Conservation (phyloP, 306 rosid species). For the Ochetophila trinervis region DNA sequence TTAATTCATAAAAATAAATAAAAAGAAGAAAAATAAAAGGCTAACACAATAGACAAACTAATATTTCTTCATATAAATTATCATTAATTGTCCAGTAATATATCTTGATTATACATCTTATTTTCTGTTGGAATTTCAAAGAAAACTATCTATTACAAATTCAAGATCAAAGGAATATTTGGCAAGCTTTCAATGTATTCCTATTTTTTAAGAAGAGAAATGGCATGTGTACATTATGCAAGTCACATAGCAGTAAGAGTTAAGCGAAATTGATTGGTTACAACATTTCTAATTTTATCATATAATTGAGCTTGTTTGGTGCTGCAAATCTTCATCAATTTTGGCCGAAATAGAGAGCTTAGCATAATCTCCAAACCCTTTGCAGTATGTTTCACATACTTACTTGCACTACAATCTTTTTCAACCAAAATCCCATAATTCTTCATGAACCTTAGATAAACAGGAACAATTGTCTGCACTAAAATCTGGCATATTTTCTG, state of each 20-base stretch:
- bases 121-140: too few relatives aligned
- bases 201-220: too few relatives aligned
- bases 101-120: too few relatives aligned
- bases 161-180: too few relatives aligned
- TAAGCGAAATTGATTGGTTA: conserved; percentile 44
- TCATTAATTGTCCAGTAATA: too few relatives aligned
- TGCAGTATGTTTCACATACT: conserved; percentile 45
- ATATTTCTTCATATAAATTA: too few relatives aligned
- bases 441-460: conserved; percentile 48
- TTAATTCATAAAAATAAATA: too few relatives aligned
- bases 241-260: conserved; percentile 37
- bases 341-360: conserved; percentile 51
- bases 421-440: conserved; percentile 44
- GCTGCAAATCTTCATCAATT: conserved; percentile 27
- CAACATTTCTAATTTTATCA: conserved; percentile 39
- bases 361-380: conserved; percentile 59
- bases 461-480: conserved; percentile 65
- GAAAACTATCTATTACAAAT: too few relatives aligned
- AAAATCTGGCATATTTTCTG: conserved; percentile 50
- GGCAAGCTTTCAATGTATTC: too few relatives aligned
- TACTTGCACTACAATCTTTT: conserved; percentile 46
- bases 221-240: too few relatives aligned
- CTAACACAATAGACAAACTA: too few relatives aligned
- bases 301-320: conserved; percentile 39
- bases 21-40: too few relatives aligned